A percentile compares a stretch with the other conserved stretches of the same genome.
Evolutionary conservation across 2,329 filamentous ascomycete species (phyloP).

Genomic region (Fusarium liriodendri): DNA sequence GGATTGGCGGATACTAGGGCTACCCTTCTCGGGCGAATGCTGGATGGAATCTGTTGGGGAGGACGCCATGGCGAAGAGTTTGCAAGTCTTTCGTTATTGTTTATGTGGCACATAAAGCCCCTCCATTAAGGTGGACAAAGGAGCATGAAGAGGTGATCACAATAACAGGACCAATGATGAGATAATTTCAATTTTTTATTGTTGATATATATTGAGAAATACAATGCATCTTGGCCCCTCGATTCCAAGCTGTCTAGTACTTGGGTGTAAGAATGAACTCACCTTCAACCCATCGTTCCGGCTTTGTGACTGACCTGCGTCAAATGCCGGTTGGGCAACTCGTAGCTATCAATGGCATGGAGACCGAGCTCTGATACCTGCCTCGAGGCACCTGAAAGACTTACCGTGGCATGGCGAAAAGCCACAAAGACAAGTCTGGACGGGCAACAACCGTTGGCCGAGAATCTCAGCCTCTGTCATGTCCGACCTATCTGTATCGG

Average conservation of each 20-base stretch:
- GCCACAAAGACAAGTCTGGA: background rate
- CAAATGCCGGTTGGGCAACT: background rate
- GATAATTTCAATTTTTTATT: background rate
- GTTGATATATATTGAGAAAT: background rate
- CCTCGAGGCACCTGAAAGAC: background rate
- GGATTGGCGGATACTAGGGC: background rate
- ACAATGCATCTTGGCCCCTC: background rate
- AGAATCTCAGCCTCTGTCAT: background rate
- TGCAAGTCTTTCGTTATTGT: background rate
- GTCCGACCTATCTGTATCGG: background rate
- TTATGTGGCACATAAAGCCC: background rate
- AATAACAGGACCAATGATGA: background rate
- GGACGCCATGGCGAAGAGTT: background rate
- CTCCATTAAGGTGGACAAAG: background rate
- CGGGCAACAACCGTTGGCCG: background rate
- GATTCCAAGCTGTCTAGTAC: background rate
- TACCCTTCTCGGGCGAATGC: background rate
- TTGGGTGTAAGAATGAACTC: background rate
- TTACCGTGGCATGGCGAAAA: background rate
- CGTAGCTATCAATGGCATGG: background rate
- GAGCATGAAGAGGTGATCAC: background rate
- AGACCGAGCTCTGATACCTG: background rate
- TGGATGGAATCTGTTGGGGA: background rate
- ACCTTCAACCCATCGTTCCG: background rate
- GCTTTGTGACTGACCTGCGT: background rate